Evolutionary conservation across 2,329 filamentous ascomycete genomes (phyloP), one percentile per base, ranked within the genome.

Genomic region (Apiospora malaysiana): DNA sequence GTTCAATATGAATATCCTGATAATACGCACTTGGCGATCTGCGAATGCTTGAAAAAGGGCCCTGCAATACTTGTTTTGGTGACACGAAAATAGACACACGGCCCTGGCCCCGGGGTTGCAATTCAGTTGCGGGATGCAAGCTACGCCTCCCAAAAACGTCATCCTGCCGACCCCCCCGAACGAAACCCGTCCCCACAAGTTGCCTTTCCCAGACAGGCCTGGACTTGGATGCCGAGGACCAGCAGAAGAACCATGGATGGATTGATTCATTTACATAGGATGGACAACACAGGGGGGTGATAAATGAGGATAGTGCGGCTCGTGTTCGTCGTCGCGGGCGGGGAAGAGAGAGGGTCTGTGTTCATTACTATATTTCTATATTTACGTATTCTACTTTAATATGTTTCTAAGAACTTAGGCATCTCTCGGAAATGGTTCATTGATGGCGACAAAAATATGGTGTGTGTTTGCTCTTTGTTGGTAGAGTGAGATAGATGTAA

Each of bases 21-120:
- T 5, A 32, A 59, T 18, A 51, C 23, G 8, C 16, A 27, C 49
- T 27, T 27, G 49, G 49, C 49, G 51, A 56, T 21, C 14, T 32
- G 51, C 8, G 18, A 32, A 56, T 63, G 32, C 32, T 63, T 40
- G 32, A 63, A 63, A 37, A 37, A 14, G 32, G n/a, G 18, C 56
- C 10, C 10, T 23, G 32, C 4, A n/a, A 63, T 40, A 18, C 56
- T n/a, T 40, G 56, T 40, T n/a, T 23, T 63, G 25, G 51, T 32
- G 18, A 63, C 56, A 63, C 56, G 56, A 63, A 63, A 63, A 63
- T 63, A 63, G 56, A 63, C 23, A 45, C 18, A 63, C 56, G 56
- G 56, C 56, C 56, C 56, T 18, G 56, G 21, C 56, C 56, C 56
- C 9, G 56, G 12, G 18, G 56, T 63, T 63, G 32, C 56, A 63